Base-by-base conservation (phyloP, 1,284 basidiomycete genomes). In the Cryptococcus sp. region DNA sequence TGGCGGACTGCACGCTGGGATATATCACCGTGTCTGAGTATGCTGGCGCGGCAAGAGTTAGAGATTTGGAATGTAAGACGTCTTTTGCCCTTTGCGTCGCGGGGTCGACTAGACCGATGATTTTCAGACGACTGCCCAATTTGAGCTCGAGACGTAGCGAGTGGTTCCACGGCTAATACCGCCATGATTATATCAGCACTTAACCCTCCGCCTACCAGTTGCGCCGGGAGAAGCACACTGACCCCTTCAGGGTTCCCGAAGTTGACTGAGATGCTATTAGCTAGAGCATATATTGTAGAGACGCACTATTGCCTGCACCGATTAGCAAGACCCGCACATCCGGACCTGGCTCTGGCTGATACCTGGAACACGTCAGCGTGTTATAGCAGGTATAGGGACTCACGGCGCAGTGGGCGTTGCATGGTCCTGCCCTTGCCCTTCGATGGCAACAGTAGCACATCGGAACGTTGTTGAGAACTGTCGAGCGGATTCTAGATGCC, bases 71-170 rank as follows among this genome's bases (percentile, higher is more conserved):
- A 68, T 85, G 83, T 57, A 96, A 85, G 26, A 89, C 89, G 13
- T 84, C 79, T 15, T 84, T 81, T 16, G 91, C 91, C 61, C 90
- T 89, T 45, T 89, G 87, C 55, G 85, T 82, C 5, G 85, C 86
- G 26, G 93, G 93, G 77, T 97, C 93, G 68, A 96, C 88, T 57
- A 97, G 82, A 16, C 91, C 93, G 57, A 93, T 85, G 48, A 97
- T 91, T 75, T 93, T 93, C 74, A 96, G 87, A 65, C 93, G 91
- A 22, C 85, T 86, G 29, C 93, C 93, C 57, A 96, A 88, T 82
- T 96, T 94, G 78, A 91, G 71, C 82, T 92, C 90, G 61, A 93
- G 85, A 68, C 91, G 88, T 83, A 92, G 89, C 29, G 89, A 91
- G 76, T 93, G 91, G 77, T 93, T 92, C 59, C 59, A 62, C n/a